Percentiles rank a stretch among this genome's conserved stretches.
Evolutionary conservation across 2,329 filamentous ascomycete genomes (phyloP).

Genomic region (Sporothrix dimorphospora): DNA sequence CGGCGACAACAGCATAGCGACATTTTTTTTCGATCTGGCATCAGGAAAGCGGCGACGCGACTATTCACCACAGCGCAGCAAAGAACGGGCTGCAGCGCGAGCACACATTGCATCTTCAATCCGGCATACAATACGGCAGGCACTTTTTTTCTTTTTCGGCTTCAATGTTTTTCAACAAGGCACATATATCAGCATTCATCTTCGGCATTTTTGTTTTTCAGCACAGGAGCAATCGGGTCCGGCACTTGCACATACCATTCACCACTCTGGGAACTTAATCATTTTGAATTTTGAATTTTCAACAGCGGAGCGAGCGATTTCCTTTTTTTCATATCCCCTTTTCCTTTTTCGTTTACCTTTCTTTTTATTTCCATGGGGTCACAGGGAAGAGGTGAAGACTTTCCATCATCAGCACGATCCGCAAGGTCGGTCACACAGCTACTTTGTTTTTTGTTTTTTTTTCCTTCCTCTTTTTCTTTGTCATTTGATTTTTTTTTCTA

Average conservation of each 20-base stretch:
- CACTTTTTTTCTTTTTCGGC: conserved; percentile 1
- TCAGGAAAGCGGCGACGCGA: conserved; percentile 35
- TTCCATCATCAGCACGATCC: conserved; percentile 45
- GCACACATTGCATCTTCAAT: conserved; percentile 21
- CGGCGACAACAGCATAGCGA: conserved; percentile 19
- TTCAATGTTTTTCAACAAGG: conserved; percentile 9
- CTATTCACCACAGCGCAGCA: not conserved
- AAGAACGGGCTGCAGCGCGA: conserved; percentile 20
- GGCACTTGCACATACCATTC: conserved; percentile 27
- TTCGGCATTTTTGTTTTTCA: conserved; percentile 27
- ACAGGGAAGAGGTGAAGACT: conserved; percentile 32
- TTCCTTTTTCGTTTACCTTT: conserved; percentile 42
- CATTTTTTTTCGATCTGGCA: conserved; percentile 32
- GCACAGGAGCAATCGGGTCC: conserved; percentile 28
- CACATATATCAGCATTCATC: conserved; percentile 16
- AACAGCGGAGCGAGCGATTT: conserved; percentile 47
- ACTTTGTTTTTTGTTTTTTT: conserved; percentile 28
- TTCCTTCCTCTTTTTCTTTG: conserved; percentile 26
- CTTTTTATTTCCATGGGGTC: conserved; percentile 46
- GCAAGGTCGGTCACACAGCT: conserved; percentile 52
- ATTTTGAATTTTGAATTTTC: conserved; percentile 35
- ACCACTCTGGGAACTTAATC: conserved; percentile 32
- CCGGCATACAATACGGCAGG: conserved; percentile 24
- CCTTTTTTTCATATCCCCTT: conserved; percentile 36
- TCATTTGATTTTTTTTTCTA: conserved; percentile 38